Evolutionary conservation across 768 basidiomycete genomes (phyloP).

Genomic region (Mycena maculata): DNA sequence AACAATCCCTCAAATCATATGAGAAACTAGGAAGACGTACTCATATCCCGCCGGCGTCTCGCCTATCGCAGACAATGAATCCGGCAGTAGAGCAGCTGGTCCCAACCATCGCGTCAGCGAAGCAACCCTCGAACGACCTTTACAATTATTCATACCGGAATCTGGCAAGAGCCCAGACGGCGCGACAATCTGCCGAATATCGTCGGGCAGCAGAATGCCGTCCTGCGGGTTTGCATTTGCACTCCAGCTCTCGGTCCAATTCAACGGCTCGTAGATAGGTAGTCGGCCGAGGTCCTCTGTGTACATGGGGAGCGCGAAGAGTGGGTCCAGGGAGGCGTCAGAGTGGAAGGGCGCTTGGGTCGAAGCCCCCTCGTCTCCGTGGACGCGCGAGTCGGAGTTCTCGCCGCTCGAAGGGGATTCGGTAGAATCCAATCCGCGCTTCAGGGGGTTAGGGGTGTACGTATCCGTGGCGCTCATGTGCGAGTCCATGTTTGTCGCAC

Average conservation of each 20-base stretch:
- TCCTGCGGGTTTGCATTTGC: neutral
- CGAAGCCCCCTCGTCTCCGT: neutral
- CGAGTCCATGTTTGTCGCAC: constrained; percentile 26
- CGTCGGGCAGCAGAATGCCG: too few relatives aligned
- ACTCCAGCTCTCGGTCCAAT: constrained; percentile 10
- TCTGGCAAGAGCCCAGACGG: too few relatives aligned
- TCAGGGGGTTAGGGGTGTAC: constrained; percentile 21
- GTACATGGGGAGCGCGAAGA: constrained; percentile 25
- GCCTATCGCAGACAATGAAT: too few relatives aligned
- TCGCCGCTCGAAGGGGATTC: neutral
- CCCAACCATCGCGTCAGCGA: too few relatives aligned
- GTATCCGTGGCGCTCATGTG: too few relatives aligned
- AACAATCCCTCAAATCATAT: too few relatives aligned
- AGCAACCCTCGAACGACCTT: too few relatives aligned
- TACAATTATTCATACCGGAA: too few relatives aligned
- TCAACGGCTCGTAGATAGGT: constrained; percentile 26
- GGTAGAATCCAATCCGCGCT: constrained; percentile 17
- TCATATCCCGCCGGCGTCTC: too few relatives aligned
- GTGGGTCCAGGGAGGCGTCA: neutral
- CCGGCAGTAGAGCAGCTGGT: too few relatives aligned
- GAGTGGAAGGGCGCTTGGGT: neutral
- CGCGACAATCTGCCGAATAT: too few relatives aligned
- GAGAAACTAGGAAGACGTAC: too few relatives aligned
- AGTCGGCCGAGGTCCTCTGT: constrained; percentile 28
- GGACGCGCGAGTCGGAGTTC: neutral